These are phyloP conservation scores for Schizosaccharomyces lindneri DNA, from an alignment of 805 yeast species.

Conservation along the genomic window DNA sequence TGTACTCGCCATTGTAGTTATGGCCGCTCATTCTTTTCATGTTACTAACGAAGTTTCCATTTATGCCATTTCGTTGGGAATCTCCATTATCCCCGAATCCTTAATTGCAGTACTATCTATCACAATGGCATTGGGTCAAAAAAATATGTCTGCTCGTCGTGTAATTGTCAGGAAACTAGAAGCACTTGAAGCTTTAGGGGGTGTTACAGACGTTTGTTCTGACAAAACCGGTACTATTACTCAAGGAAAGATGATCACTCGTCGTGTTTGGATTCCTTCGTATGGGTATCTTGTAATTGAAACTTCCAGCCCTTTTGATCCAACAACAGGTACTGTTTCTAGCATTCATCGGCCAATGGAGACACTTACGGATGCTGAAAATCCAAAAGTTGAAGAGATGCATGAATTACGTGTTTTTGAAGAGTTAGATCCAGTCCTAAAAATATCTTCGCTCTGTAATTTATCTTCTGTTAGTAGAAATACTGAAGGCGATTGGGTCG, in stretches of 20 bases:
- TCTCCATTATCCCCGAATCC: constrained; percentile 64
- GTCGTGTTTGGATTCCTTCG: constrained; percentile 41
- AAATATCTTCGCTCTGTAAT: constrained; percentile 53
- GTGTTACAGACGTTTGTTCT: constrained; percentile 56
- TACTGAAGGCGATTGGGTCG: constrained; percentile 27
- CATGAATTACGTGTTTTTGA: constrained; percentile 1
- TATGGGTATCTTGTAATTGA: constrained; percentile 34
- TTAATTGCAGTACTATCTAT: constrained; percentile 61
- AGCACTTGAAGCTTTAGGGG: constrained; percentile 56
- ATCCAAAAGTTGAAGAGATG: constrained; percentile 6
- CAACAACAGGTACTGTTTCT: constrained; percentile 27
- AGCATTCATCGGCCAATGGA: constrained; percentile 4
- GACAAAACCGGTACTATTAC: constrained; percentile 69
- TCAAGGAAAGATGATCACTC: constrained; percentile 57
- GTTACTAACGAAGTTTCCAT: constrained; percentile 68
- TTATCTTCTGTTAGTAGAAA: constrained; percentile 39
- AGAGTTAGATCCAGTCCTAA: constrained; percentile 23
- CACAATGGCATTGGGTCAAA: constrained; percentile 66
- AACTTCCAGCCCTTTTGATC: constrained; percentile 38
- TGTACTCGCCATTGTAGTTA: constrained; percentile 61
- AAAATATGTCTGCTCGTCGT: constrained; percentile 38
- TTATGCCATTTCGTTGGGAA: constrained; percentile 66
- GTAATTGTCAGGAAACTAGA: constrained; percentile 58
- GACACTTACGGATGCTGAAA: not conserved
- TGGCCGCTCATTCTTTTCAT: constrained; percentile 55